Conservation (phyloP, 352 stramenopile species). For the Phytophthora cactorum region DNA sequence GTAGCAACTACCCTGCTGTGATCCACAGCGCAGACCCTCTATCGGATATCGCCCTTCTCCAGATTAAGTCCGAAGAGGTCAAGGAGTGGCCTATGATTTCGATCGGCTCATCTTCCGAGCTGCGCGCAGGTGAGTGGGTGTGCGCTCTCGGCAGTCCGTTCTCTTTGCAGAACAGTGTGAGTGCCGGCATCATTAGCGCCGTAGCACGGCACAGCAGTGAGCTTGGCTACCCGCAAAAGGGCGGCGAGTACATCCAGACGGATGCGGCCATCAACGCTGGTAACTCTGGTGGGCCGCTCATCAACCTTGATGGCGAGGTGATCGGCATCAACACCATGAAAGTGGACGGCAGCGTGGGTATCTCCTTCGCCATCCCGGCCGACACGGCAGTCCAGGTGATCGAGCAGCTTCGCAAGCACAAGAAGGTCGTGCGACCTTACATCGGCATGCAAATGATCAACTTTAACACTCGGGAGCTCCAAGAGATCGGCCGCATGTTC, state of each 20-base stretch:
- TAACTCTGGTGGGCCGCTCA: slow-evolving; percentile 93
- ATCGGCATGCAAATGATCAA: slow-evolving; percentile 94
- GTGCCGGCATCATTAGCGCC: slow-evolving; percentile 91
- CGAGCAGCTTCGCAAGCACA: slow-evolving; percentile 86
- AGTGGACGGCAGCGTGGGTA: slow-evolving; percentile 88
- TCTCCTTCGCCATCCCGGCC: slow-evolving; percentile 94
- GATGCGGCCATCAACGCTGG: slow-evolving; percentile 94
- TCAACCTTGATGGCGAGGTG: slow-evolving; percentile 93
- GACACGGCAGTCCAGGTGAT: slow-evolving; percentile 92
- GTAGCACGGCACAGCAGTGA: slow-evolving; percentile 90
- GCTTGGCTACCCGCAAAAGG: slow-evolving; percentile 81
- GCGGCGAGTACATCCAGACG: slow-evolving; percentile 93
- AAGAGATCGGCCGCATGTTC: slow-evolving; percentile 72
- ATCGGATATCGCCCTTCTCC: slow-evolving; percentile 93
- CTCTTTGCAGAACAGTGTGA: slow-evolving; percentile 92
- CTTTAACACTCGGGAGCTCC: slow-evolving; percentile 74
- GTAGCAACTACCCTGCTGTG: slow-evolving; percentile 71
- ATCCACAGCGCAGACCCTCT: slow-evolving; percentile 88
- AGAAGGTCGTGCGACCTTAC: slow-evolving; percentile 90
- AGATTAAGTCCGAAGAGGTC: slow-evolving; percentile 70
- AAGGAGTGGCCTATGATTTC: slow-evolving; percentile 75
- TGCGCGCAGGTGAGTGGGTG: slow-evolving; percentile 93
- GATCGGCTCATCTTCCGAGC: slow-evolving; percentile 70
- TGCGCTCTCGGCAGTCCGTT: slow-evolving; percentile 92
- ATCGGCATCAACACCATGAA: slow-evolving; percentile 97